Percentiles rank a stretch among this genome's conserved stretches.
These are phyloP conservation scores for Stachybotrys echinatus DNA, from an alignment of 2,329 filamentous ascomycete species.

Conservation along the genomic window DNA sequence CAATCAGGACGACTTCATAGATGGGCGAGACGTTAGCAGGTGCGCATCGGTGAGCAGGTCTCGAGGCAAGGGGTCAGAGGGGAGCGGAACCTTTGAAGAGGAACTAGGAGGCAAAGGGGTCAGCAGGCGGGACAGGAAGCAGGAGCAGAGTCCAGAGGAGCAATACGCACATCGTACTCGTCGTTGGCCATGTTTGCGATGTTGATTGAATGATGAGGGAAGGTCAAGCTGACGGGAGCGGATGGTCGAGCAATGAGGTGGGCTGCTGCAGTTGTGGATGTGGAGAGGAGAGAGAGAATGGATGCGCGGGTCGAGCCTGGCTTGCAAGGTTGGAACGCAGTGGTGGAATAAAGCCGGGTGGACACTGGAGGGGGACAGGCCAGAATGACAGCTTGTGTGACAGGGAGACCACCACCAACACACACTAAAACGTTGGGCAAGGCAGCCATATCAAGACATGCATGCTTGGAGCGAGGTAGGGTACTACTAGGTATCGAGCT, in stretches of 20 bases:
- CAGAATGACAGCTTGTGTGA: neutral
- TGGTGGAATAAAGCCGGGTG: neutral
- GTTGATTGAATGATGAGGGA: slow-evolving; percentile 12
- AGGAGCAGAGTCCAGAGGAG: slow-evolving; percentile 10
- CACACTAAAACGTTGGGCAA: neutral
- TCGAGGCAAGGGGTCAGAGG: slow-evolving; percentile 12
- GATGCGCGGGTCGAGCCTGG: neutral
- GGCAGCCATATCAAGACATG: neutral
- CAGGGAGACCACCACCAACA: neutral
- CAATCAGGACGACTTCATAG: slow-evolving; percentile 83
- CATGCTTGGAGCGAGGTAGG: no score
- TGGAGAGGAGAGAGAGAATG: slow-evolving; percentile 23
- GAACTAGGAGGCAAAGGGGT: slow-evolving; percentile 57
- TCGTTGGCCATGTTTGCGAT: slow-evolving; percentile 87
- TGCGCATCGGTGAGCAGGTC: slow-evolving; percentile 7
- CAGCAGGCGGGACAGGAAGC: slow-evolving; percentile 18
- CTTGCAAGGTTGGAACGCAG: neutral
- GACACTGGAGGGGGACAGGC: neutral
- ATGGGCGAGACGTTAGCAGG: slow-evolving; percentile 22
- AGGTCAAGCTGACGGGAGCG: slow-evolving; percentile 11
- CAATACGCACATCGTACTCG: slow-evolving; percentile 97
- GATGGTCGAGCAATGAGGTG: slow-evolving; percentile 5
- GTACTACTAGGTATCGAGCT: no score
- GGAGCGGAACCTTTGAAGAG: slow-evolving; percentile 85
- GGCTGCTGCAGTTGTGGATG: slow-evolving; percentile 21